Base-by-base conservation (phyloP, 805 yeast species). In the Lachancea sp. region DNA sequence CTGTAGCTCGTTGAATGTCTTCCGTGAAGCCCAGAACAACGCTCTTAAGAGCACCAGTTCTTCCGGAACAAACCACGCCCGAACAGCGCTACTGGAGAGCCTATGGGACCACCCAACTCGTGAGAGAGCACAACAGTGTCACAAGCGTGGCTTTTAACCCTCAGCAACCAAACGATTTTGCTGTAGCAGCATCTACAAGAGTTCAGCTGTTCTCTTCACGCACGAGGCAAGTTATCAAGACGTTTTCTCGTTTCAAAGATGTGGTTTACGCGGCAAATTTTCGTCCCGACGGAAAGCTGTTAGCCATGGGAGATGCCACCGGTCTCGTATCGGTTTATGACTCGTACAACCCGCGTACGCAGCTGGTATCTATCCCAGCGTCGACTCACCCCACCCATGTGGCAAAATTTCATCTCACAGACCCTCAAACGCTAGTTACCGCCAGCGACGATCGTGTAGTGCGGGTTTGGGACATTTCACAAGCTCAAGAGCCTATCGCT, bases 71-170 rank as follows among this genome's bases (percentile, higher is more conserved):
- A 38, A 82, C 90, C 1, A 87, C 96, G 0, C 91, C 96, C 1
- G 98, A 91, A 54, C 95, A 89, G 59, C 75, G 95, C 54, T 91
- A 85, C 68, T 93, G 98, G 98, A 74, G 95, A 55, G 85, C 88
- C 6, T 90, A 82, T 63, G 72, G 77, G 26, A 83, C 80, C 52
- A 91, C 98, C 2, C 91, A 91, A 61, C 72, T 93, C 32, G 88
- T 90, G 22, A 91, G 93, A 63, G 98, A 93, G 63, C 91, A 86
- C 67, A 89, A 86, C 65, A 87, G 97, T 34, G 87, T 93, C 36
- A 81, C 85, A 30, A 95, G 88, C 61, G 81, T 93, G 45, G 75
- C 82, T 51, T 93, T 93, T 73, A 89, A 85, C 61, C 96, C 96
- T 1, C 75, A 73, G 32, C 69, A 81, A 13, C 95, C 96, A 4